Conservation (phyloP, 176 grass and related monocot genomes). For the Zoysia pacifica region DNA sequence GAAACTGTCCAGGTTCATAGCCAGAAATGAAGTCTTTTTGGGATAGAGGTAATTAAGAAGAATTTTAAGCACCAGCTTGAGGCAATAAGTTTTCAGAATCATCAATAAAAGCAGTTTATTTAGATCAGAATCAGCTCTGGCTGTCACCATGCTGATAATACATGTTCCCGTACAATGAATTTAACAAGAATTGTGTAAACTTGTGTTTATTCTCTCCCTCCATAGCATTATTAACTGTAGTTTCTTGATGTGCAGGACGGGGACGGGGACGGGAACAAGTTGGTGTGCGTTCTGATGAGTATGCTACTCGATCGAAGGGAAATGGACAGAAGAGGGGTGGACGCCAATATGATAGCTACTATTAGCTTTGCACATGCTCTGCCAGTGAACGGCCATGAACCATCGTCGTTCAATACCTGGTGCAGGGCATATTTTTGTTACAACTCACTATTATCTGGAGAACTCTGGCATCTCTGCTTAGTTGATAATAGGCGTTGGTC, state of each 20-base stretch:
- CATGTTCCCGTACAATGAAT: background rate
- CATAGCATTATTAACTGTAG: background rate
- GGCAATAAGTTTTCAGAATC: background rate
- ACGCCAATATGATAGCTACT: conserved; percentile 44
- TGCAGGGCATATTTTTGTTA: conserved; percentile 47
- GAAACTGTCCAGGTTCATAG: background rate
- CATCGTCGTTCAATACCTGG: conserved; percentile 22
- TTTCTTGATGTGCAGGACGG: conserved; percentile 39
- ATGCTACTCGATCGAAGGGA: conserved; percentile 41
- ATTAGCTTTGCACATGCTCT: conserved; percentile 10
- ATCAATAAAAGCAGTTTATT: no score
- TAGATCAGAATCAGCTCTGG: background rate
- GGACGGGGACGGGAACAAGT: conserved; percentile 51
- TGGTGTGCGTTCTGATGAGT: conserved; percentile 47
- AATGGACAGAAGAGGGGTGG: conserved; percentile 43
- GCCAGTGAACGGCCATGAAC: conserved; percentile 21
- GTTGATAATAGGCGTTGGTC: background rate
- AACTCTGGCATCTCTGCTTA: conserved; percentile 24
- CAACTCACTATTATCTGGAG: conserved; percentile 16
- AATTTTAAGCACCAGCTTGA: conserved; percentile 13
- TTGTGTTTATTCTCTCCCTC: background rate
- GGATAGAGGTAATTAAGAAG: background rate
- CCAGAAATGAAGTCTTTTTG: background rate
- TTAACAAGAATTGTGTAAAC: background rate
- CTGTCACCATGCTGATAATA: background rate